Evolutionary conservation across 176 grass and related monocot genomes (phyloP).

Genomic region (Carex littledalei): DNA sequence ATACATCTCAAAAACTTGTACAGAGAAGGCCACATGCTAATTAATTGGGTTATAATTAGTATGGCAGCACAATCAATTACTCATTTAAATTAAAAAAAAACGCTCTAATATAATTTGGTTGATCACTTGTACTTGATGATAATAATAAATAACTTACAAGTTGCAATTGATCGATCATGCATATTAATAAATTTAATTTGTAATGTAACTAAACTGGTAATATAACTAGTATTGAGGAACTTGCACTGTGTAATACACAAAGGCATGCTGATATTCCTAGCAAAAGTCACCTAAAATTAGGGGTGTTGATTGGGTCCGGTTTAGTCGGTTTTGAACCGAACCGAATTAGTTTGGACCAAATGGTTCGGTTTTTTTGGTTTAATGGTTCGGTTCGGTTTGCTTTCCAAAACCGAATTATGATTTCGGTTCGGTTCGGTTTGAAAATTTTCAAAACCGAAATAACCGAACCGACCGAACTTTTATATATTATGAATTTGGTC

Average conservation of each 20-base stretch:
- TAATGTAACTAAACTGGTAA: not conserved
- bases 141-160: not conserved
- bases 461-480: too few relatives aligned
- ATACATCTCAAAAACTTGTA: not conserved
- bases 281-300: too few relatives aligned
- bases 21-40: not conserved
- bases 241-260: not conserved
- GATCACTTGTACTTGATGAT: slow-evolving; percentile 2
- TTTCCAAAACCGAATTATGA: too few relatives aligned
- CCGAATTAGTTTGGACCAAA: too few relatives aligned
- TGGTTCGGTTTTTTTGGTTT: too few relatives aligned
- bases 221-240: not conserved
- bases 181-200: not conserved
- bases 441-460: too few relatives aligned
- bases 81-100: not conserved
- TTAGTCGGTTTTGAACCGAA: too few relatives aligned
- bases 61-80: not conserved
- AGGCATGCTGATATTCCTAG: too few relatives aligned
- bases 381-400: too few relatives aligned
- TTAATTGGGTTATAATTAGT: slow-evolving; percentile 2
- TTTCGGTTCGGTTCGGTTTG: too few relatives aligned
- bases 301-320: too few relatives aligned
- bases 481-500: too few relatives aligned
- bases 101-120: not conserved
- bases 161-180: not conserved